These are phyloP conservation scores for Nephelium lappaceum DNA, from an alignment of 345 rosid genomes.

Conservation along the genomic window DNA sequence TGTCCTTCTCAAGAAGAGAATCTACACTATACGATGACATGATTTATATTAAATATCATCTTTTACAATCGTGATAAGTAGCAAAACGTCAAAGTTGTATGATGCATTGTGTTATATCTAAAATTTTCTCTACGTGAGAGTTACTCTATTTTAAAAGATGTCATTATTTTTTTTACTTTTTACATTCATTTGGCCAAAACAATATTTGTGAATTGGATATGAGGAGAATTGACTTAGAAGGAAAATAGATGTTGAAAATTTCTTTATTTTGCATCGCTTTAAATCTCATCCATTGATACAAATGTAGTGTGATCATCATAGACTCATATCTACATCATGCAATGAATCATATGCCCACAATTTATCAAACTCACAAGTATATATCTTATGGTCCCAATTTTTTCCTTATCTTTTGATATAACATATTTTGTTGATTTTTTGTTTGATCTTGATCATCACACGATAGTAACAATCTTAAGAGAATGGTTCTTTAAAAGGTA, in stretches of 20 bases:
- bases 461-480: neutral
- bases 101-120: no score
- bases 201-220: neutral
- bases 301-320: no score
- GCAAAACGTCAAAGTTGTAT: no score
- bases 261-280: neutral
- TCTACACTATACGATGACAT: no score
- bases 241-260: neutral
- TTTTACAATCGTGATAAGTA: no score
- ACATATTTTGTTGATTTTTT: slow-evolving; percentile 24
- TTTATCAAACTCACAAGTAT: no score
- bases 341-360: slow-evolving; percentile 35
- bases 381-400: neutral
- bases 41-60: no score
- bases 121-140: neutral
- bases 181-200: neutral
- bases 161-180: neutral
- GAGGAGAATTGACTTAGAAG: neutral
- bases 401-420: neutral
- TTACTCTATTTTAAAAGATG: no score
- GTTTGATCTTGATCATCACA: slow-evolving; percentile 17
- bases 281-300: no score
- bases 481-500: no score
- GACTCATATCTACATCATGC: no score
- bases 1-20: no score